Percentiles rank a stretch among this genome's conserved stretches.
Evolutionary conservation across 2,329 filamentous ascomycete genomes (phyloP).

Genomic region (Chlorencoelia australis): DNA sequence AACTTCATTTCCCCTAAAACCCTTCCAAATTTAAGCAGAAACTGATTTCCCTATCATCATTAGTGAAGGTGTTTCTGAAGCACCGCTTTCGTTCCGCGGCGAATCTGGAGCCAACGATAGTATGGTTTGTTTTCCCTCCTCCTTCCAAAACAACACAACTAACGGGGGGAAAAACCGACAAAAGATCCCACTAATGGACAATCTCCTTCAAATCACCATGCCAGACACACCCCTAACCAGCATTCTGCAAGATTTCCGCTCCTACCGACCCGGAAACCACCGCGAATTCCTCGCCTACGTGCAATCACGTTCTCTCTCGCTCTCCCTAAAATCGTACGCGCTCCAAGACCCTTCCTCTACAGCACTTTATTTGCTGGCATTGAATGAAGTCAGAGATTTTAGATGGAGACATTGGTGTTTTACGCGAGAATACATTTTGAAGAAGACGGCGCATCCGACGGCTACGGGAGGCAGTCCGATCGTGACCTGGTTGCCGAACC

Average conservation of each 20-base stretch:
- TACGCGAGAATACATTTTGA: constrained; percentile 74
- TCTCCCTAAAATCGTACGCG: constrained; percentile 50
- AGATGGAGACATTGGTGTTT: constrained; percentile 82
- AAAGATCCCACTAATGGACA: constrained; percentile 75
- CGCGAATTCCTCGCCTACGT: constrained; percentile 74
- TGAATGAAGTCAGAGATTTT: constrained; percentile 73
- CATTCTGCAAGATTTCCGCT: constrained; percentile 79
- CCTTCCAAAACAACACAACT: not conserved
- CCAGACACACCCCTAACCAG: constrained; percentile 79
- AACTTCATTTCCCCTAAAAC: too few species aligned
- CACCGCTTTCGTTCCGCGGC: constrained; percentile 75
- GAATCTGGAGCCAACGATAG: constrained; percentile 91
- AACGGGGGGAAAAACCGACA: not conserved
- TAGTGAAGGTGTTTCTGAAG: constrained; percentile 67
- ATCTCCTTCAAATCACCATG: constrained; percentile 78
- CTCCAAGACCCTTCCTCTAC: constrained; percentile 42
- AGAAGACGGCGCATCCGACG: constrained; percentile 64
- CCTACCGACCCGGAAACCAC: constrained; percentile 83
- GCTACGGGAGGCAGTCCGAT: constrained; percentile 76
- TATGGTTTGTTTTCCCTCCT: constrained; percentile 45
- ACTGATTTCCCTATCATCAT: too few species aligned
- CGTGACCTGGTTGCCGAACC: constrained; percentile 76
- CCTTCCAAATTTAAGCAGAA: too few species aligned
- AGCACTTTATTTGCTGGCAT: constrained; percentile 53
- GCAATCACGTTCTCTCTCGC: constrained; percentile 35